A percentile compares a stretch with the other conserved stretches of the same genome.
These are phyloP conservation scores for Pythium folliculosum DNA, from an alignment of 352 stramenopile genomes.

Conservation along the genomic window DNA sequence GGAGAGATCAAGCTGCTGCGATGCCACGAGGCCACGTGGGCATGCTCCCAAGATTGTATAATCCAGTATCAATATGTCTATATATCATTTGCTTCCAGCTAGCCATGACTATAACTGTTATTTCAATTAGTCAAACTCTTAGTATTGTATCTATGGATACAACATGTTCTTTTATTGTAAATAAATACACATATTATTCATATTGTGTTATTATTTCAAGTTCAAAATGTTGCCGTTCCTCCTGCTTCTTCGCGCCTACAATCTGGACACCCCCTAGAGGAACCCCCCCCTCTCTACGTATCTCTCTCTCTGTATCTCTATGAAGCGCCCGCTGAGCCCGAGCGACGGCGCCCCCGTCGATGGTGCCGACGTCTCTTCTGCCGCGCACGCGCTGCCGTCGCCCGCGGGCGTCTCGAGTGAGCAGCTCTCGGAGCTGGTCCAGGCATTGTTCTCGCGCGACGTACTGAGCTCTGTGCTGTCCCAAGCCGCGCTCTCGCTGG, in stretches of 20 bases:
- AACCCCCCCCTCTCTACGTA: not conserved
- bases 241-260: not conserved
- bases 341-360: constrained; percentile 1
- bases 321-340: constrained; percentile 31
- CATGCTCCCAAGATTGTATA: not conserved
- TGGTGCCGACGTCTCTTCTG: not conserved
- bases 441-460: constrained; percentile 26
- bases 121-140: not conserved
- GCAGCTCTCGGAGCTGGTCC: constrained; percentile 27
- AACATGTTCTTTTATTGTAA: too few species aligned
- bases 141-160: too few species aligned
- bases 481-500: constrained; percentile 20
- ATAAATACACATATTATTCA: not conserved
- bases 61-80: not conserved
- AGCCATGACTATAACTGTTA: not conserved
- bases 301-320: constrained; percentile 3
- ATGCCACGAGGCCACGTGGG: constrained; percentile 30
- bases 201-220: constrained; percentile 10
- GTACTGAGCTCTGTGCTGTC: constrained; percentile 29
- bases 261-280: not conserved
- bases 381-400: not conserved
- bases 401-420: constrained; percentile 17
- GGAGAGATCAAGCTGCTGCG: not conserved
- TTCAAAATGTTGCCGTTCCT: constrained; percentile 11
- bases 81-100: not conserved